Evolutionary conservation across 768 basidiomycete genomes (phyloP).

Genomic region (Sarcodon aspratus): DNA sequence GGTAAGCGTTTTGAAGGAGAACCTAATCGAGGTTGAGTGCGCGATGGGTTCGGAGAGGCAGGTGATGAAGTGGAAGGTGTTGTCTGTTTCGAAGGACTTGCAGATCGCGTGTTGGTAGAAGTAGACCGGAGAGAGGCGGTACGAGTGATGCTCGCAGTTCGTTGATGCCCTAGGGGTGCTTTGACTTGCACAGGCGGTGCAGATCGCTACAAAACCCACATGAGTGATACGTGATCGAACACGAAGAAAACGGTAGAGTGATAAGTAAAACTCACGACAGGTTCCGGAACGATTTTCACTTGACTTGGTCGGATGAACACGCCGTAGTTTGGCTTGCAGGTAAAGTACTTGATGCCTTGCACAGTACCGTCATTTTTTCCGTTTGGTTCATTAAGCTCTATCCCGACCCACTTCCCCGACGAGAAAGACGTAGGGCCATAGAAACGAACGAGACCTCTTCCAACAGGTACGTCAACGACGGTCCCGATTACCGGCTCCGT

Average conservation of each 20-base stretch:
- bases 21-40: conserved; percentile 20
- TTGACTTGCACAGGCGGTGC: background rate
- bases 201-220: background rate
- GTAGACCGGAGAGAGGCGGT: conserved; percentile 32
- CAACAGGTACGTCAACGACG: conserved; percentile 70
- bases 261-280: conserved; percentile 1
- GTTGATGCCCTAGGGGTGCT: conserved; percentile 40
- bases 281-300: conserved; percentile 41
- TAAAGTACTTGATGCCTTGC: conserved; percentile 70
- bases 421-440: conserved; percentile 76
- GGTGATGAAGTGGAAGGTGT: conserved; percentile 20
- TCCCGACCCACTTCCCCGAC: conserved; percentile 89
- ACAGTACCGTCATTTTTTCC: conserved; percentile 98
- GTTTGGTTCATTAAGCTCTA: conserved; percentile 70
- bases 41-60: conserved; percentile 10
- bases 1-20: background rate
- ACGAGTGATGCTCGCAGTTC: conserved; percentile 40
- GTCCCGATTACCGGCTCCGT: conserved; percentile 49
- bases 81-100: conserved; percentile 46
- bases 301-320: conserved; percentile 86
- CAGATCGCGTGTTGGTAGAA: conserved; percentile 32
- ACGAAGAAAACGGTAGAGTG: conserved; percentile 4
- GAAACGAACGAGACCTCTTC: conserved; percentile 81
- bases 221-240: background rate
- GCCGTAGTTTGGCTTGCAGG: conserved; percentile 64